These are phyloP conservation scores for Daldinia eschscholtzii DNA, from an alignment of 2,329 filamentous ascomycete genomes.

Conservation along the genomic window DNA sequence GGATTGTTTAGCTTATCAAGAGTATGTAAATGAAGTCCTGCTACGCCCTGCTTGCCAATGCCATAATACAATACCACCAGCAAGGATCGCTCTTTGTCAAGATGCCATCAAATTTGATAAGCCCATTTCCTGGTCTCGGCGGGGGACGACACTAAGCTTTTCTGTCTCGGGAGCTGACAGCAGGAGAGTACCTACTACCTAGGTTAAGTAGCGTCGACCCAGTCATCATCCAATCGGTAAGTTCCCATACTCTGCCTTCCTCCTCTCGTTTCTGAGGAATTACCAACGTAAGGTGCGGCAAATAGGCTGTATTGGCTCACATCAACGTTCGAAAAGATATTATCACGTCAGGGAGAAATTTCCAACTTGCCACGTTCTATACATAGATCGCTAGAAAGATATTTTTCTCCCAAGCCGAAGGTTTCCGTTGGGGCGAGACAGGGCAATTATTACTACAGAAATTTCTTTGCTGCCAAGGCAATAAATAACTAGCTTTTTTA, in stretches of 20 bases:
- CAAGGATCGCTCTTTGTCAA: conserved; percentile 34
- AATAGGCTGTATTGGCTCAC: conserved; percentile 30
- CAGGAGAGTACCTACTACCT: conserved; percentile 10
- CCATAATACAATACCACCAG: conserved; percentile 16
- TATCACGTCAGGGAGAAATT: conserved; percentile 13
- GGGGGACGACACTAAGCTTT: conserved; percentile 42
- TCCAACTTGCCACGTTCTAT: conserved; percentile 22
- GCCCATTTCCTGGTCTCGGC: conserved; percentile 35
- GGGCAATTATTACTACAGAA: conserved; percentile 15
- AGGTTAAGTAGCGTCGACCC: conserved; percentile 27
- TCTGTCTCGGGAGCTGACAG: conserved; percentile 44
- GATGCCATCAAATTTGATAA: conserved; percentile 28
- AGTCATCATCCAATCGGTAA: conserved; percentile 42
- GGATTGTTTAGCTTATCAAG: conserved; percentile 27
- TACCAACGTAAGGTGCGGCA: conserved; percentile 25
- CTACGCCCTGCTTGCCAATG: conserved; percentile 26
- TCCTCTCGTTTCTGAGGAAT: conserved; percentile 29
- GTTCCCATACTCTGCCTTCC: conserved; percentile 29
- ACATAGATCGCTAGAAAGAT: conserved; percentile 8
- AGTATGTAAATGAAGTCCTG: conserved; percentile 16
- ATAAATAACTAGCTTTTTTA: conserved; percentile 31
- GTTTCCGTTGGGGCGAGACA: conserved; percentile 27
- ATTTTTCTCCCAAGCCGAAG: conserved; percentile 25
- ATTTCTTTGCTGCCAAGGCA: conserved; percentile 36
- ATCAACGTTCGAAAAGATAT: conserved; percentile 28